These are phyloP conservation scores for Parafenestella ontariensis DNA, from an alignment of 2,329 filamentous ascomycete species.

Conservation along the genomic window DNA sequence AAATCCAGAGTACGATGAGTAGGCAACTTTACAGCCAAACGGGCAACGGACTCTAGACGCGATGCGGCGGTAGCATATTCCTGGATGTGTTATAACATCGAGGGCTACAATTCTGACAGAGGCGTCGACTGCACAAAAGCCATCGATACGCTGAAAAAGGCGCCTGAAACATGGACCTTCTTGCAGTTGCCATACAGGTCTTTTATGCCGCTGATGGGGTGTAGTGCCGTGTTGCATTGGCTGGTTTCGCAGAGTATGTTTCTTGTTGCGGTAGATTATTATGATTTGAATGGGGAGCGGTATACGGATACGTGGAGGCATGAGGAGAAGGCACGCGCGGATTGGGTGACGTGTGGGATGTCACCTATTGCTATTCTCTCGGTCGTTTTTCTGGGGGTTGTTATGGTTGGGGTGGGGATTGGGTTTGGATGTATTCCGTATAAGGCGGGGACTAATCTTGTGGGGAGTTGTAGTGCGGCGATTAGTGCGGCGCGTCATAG, in stretches of 20 bases:
- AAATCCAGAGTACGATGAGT: too few relatives aligned
- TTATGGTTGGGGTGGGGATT: conserved; percentile 22
- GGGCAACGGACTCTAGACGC: too few relatives aligned
- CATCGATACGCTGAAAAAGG: too few relatives aligned
- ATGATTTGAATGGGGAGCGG: neutral
- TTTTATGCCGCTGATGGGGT: conserved; percentile 43
- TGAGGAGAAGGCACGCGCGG: too few relatives aligned
- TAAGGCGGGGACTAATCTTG: conserved; percentile 80
- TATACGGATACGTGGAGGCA: neutral
- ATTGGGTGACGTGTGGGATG: conserved; percentile 26
- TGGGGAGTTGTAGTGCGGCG: conserved; percentile 68
- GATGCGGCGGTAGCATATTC: too few relatives aligned
- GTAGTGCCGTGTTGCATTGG: conserved; percentile 50
- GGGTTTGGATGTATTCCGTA: conserved; percentile 75
- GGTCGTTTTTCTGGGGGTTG: conserved; percentile 14
- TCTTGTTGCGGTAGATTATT: conserved; percentile 41
- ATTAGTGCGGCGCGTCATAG: conserved; percentile 37
- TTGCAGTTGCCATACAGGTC: conserved; percentile 50
- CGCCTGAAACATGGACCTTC: conserved; percentile 51
- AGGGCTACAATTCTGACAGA: too few relatives aligned
- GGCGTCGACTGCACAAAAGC: too few relatives aligned
- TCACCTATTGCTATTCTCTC: conserved; percentile 30
- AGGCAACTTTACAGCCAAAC: too few relatives aligned
- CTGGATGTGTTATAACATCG: too few relatives aligned
- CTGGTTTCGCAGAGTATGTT: conserved; percentile 54